Evolutionary conservation across 306 rosid species (phyloP).

Genomic region (Senna tora): DNA sequence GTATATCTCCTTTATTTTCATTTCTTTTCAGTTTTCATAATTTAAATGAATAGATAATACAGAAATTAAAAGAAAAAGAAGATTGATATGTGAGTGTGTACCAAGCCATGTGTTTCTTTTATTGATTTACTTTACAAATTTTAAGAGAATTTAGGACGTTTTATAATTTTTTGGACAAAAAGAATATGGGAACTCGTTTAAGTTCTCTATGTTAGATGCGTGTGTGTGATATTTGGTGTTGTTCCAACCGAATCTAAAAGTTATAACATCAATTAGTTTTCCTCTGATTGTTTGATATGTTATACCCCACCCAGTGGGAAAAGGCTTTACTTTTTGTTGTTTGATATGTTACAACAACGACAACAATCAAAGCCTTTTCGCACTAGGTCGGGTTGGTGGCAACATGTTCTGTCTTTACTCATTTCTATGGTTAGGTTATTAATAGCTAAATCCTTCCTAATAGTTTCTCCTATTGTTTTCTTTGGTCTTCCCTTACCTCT

Average conservation of each 20-base stretch:
- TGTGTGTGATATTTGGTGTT: not conserved
- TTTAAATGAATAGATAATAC: not conserved
- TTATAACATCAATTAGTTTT: slow-evolving; percentile 4
- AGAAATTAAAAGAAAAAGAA: not conserved
- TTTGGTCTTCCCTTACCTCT: too few relatives aligned
- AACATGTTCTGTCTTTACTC: too few relatives aligned
- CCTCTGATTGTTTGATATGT: not conserved
- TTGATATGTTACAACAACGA: too few relatives aligned
- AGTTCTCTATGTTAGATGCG: not conserved
- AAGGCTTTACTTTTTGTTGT: too few relatives aligned
- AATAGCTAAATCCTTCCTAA: too few relatives aligned
- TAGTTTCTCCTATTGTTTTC: too few relatives aligned
- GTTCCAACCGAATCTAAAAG: not conserved
- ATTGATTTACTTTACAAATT: too few relatives aligned
- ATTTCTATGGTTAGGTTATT: too few relatives aligned
- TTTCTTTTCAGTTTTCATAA: not conserved
- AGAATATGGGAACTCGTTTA: not conserved
- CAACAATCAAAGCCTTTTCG: too few relatives aligned
- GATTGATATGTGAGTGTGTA: not conserved
- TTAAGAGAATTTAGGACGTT: not conserved
- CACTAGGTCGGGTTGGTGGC: too few relatives aligned
- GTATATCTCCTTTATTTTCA: not conserved
- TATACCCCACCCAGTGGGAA: too few relatives aligned
- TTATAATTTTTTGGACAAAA: not conserved
- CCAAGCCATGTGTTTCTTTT: not conserved